Evolutionary conservation across 2,329 filamentous ascomycete genomes (phyloP), one percentile per base, ranked within the genome.

Genomic region (Aureobasidium sp.): DNA sequence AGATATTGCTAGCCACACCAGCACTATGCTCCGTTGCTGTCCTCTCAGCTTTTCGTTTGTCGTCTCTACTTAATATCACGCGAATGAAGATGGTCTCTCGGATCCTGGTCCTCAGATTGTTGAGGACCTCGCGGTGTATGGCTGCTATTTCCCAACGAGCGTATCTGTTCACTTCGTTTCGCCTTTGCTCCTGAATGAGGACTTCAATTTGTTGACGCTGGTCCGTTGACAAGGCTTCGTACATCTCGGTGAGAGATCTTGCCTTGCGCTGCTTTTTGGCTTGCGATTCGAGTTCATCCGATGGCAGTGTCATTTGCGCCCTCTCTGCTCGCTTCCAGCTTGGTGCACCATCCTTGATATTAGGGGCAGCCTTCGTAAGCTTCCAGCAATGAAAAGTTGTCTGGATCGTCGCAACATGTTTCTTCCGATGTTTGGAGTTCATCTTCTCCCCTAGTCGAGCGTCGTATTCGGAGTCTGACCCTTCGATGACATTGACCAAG

Each of bases 61-160:
- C 57, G 15, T 42, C 35, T 22, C 57, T 49, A 6, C 17, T 33
- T 27, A 50, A n/a, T 37, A 60, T 60, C 2, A 60, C 45, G 3
- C 57, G 44, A 12, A 60, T 50, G 35, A 49, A 60, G 9, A 33
- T 50, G n/a, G 57, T 60, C 15, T 60, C 57, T 33, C 57, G 40
- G 33, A 60, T n/a, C 12, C 44, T 60, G 6, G 57, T 60, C 27
- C 37, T 39, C 17, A 42, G n/a, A 22, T 60, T 60, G 35, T 60
- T 60, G 7, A 31, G 15, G 4, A 22, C 29, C 35, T 60, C 57
- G 15, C 57, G 57, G n/a, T 60, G 45, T 15, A 60, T 60, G 14
- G 39, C 57, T 15, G 57, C 57, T 24, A 60, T 40, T n/a, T 60
- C 57, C 57, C 57, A 60, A 15, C 33, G 19, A 7, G 45, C 57